Evolutionary conservation across 331 rosid genomes (phyloP), one percentile per base, ranked within the genome.

Genomic region (Acacia concinna): DNA sequence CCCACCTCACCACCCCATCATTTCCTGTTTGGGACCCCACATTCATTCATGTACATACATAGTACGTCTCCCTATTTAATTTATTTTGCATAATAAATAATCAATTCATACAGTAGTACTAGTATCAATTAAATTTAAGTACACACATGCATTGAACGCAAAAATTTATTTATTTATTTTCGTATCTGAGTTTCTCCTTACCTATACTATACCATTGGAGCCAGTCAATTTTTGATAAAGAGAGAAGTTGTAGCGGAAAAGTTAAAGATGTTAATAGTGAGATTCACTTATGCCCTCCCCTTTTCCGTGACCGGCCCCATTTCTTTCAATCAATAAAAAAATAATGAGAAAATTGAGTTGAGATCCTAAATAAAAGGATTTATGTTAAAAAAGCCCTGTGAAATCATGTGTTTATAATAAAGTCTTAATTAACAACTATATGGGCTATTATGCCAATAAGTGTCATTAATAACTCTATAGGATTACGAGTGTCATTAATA

Each of bases 1-100:
- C 57, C 56, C 84, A 70, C 74, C 74, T 70, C 59, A 14, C 74
- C 54, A 43, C 38, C 25, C 51, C 74, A 44, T 44, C 17, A 43
- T 43, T 70, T 25, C 7, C 14, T 0, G 18, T 40, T 68, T 1
- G 41, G 20, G 31, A 25, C 54, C 73, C 35, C 52, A 27, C 51
- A 5, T 68, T 13, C 54, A 47, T 21, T 3, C 52, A 44, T 60
- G 34, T 31, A 28, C 68, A 62, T 30, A 59, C 18, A 13, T 12
- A 11, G 68, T 13, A 62, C 38, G 21, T 62, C 67, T 60, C 38
- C 11, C 64, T 27, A 25, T 62, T 5, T 62, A 8, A 10, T 28
- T 27, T 62, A 54, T 27, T 6, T 30, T 2, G 52, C 82, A 78
- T 70, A 20, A 63, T 40, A 25, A 52, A 32, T 28, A 52, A 32